Base-by-base conservation (phyloP, 768 basidiomycete genomes). In the Lepiota subincarnata region DNA sequence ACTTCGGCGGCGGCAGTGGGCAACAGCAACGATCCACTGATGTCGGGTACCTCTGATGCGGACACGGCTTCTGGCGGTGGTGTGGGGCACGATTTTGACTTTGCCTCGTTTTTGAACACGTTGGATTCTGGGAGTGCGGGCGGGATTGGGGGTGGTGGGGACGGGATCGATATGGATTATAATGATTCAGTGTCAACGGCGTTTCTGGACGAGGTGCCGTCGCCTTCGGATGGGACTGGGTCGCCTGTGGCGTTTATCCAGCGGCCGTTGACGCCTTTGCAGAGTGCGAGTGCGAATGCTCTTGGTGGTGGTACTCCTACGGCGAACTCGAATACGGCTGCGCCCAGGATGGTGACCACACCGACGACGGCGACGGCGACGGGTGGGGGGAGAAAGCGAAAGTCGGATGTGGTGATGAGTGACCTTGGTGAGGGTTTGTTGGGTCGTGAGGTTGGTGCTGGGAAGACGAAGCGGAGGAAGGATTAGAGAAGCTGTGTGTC, bases 71-170 rank as follows among this genome's bases (percentile, higher is more conserved):
- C 18, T 7, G 13, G 24, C 48, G 35, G 11, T 37, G 38, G 45
- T 31, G n/a, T 37, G 48, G 48, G 53, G 48, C 31, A 43, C 28
- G 66, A 64, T 28, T 67, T 67, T 36, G 64, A 67, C 51, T 66
- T 69, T 45, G 62, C 66, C 26, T 55, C 64, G 18, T 66, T 69
- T 42, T 57, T 68, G 54, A 63, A 62, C 44, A 57, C 48, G 14
- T 16, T 63, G 24, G 24, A 24, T 6, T 38, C 57, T 10, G 16
- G 34, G 35, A 1, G 7, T 6, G 31, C 4, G 31, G 4, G 47
- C 19, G 19, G 16, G 16, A 34, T 31, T 44, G 10, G 53, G 31
- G 37, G 45, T 47, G 28, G 24, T 47, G 28, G 24, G 26, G 37
- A 37, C 50, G 56, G 31, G 31, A 6, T 8, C 4, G 31, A 11